A percentile compares a stretch with the other conserved stretches of the same genome.
phyloP scores from a whole-genome alignment of 495 filamentous ascomycete genomes.

The Rostrohypoxylon terebratum region DNA sequence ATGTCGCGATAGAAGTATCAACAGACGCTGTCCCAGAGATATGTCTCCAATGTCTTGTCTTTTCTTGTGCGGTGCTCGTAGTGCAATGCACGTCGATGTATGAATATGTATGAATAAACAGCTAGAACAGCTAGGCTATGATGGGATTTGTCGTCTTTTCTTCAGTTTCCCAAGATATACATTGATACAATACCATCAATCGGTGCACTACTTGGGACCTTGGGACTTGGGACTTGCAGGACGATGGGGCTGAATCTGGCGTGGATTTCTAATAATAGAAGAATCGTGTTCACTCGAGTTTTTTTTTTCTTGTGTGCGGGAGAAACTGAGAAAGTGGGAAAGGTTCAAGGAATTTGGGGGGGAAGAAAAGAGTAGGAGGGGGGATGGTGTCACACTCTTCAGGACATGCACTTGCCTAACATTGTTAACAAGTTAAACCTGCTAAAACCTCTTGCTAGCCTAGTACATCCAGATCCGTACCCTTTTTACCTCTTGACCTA shows the following conservation, averaged over 20 bases:
- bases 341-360: slow-evolving; percentile 44
- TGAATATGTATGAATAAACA: not conserved
- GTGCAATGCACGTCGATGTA: slow-evolving; percentile 14
- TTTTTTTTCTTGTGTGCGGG: slow-evolving; percentile 44
- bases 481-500: slow-evolving; percentile 5
- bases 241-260: slow-evolving; percentile 59
- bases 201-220: slow-evolving; percentile 48
- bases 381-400: slow-evolving; percentile 46
- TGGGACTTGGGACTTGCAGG: slow-evolving; percentile 53
- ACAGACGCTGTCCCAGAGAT: not conserved
- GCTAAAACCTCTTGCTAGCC: slow-evolving; percentile 18
- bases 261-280: slow-evolving; percentile 63
- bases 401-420: slow-evolving; percentile 17
- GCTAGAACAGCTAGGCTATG: slow-evolving; percentile 35
- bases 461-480: slow-evolving; percentile 17
- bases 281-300: slow-evolving; percentile 53
- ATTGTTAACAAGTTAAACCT: slow-evolving; percentile 8
- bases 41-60: not conserved
- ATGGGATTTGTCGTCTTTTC: slow-evolving; percentile 37
- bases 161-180: slow-evolving; percentile 39
- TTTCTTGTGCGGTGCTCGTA: not conserved
- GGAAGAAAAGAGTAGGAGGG: slow-evolving; percentile 43
- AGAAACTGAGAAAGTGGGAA: slow-evolving; percentile 46
- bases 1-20: slow-evolving; percentile 33
- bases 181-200: slow-evolving; percentile 48